A percentile compares a stretch with the other conserved stretches of the same genome.
These are phyloP conservation scores for Russula emetica DNA, from an alignment of 768 basidiomycete species.

Conservation along the genomic window DNA sequence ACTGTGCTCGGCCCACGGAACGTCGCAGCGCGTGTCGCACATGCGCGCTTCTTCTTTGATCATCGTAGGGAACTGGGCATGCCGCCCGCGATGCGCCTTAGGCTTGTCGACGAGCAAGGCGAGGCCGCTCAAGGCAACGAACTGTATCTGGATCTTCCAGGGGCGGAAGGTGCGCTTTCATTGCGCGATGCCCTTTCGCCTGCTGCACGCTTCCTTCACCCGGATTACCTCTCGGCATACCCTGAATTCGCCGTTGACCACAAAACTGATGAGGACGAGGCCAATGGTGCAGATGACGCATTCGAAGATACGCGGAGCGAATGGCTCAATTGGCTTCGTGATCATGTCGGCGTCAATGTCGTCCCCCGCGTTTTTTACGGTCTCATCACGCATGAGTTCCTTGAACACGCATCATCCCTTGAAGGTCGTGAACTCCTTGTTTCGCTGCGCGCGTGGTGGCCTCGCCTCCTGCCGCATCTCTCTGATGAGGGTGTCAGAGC, in stretches of 20 bases:
- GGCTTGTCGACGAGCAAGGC: constrained; percentile 15
- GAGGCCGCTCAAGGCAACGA: constrained; percentile 8
- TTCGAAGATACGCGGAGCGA: constrained; percentile 4
- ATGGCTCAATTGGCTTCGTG: constrained; percentile 27
- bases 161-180: not conserved
- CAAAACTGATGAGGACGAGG: not conserved
- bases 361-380: constrained; percentile 24
- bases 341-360: constrained; percentile 19
- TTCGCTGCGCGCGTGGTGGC: constrained; percentile 23
- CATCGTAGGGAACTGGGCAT: constrained; percentile 8
- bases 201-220: constrained; percentile 18
- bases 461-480: not conserved
- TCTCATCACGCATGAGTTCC: constrained; percentile 21
- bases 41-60: constrained; percentile 27
- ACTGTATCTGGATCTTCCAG: constrained; percentile 19
- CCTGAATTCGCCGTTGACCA: not conserved
- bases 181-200: constrained; percentile 19
- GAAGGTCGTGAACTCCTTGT: constrained; percentile 6
- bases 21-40: constrained; percentile 4
- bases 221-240: constrained; percentile 19
- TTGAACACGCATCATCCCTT: not conserved
- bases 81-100: constrained; percentile 13
- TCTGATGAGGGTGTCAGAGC: not conserved
- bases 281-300: not conserved
- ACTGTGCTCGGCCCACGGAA: not conserved